Evolutionary conservation across 192 early-diverging fungal genomes (phyloP), one percentile per base, ranked within the genome.

Genomic region (Coemansia sp.): DNA sequence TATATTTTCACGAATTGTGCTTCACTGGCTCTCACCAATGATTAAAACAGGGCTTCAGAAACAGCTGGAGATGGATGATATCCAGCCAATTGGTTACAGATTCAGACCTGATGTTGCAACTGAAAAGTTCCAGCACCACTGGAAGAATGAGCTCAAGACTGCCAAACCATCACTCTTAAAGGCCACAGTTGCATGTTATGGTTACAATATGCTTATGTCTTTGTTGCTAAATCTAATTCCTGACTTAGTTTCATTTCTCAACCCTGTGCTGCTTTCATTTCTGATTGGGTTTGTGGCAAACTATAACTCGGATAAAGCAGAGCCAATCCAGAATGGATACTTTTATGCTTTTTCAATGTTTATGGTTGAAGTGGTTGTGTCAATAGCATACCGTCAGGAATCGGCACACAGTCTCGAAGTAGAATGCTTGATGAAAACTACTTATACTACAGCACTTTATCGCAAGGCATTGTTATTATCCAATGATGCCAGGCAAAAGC

Each of bases 11-110:
- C 56, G 62, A 23, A 24, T 92, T 0, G 83, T 84, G 3, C 95
- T 94, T 71, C 69, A 82, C 40, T 97, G 95, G 95, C 85, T 95
- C 76, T 86, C 88, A 33, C 81, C 85, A 2, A 60, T 94, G 11
- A 88, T 97, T 83, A 83, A 83, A 29, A 71, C 87, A n/a, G 92
- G 91, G 6, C 86, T 83, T 48, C 48, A 71, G 14, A 89, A 89
- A 51, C 86, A 81, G 21, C 68, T 92, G 27, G 25, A 52, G 8
- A 30, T 30, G 18, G 45, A 56, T 3, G 62, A 59, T 25, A 38
- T 44, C 18, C 25, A 25, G 58, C 31, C 56, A 40, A 23, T 7
- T 19, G 5, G 8, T 31, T 18, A 16, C 56, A 42, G n/a, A n/a
- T n/a, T n/a, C n/a, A n/a, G n/a, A 14, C 54, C 33, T 9, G 57